phyloP scores from a whole-genome alignment of 2,329 filamentous ascomycete genomes.

The Xylaria sp. region DNA sequence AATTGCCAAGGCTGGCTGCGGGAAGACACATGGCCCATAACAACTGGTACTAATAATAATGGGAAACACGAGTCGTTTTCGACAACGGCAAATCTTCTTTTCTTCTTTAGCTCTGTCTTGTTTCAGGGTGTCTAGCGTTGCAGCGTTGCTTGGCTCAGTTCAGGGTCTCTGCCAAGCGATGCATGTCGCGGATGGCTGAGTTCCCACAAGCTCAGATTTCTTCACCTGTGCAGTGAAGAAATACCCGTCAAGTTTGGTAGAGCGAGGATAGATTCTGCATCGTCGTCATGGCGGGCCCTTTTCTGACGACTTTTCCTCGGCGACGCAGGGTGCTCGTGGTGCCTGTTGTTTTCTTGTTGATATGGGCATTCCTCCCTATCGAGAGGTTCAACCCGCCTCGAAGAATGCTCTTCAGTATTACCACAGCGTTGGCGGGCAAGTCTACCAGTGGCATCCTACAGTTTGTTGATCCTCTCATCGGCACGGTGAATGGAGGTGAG shows the following conservation, averaged over 20 bases:
- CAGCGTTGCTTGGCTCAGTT: neutral
- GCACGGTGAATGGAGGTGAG: conserved; percentile 49
- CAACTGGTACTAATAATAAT: neutral
- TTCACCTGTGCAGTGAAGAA: conserved; percentile 1
- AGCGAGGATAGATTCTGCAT: neutral
- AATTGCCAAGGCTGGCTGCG: conserved; percentile 38
- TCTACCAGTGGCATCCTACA: conserved; percentile 42
- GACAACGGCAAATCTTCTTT: neutral
- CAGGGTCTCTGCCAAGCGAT: conserved; percentile 18
- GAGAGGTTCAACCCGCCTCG: conserved; percentile 41
- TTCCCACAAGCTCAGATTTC: conserved; percentile 4
- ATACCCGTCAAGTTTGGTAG: neutral
- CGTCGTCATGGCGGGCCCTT: conserved; percentile 38
- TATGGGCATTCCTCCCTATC: conserved; percentile 45
- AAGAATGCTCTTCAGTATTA: conserved; percentile 37
- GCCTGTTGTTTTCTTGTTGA: conserved; percentile 38
- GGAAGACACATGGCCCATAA: conserved; percentile 17
- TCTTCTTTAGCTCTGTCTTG: neutral
- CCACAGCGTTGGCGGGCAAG: conserved; percentile 31
- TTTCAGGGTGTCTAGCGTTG: neutral
- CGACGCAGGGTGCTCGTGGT: conserved; percentile 41
- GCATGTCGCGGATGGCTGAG: conserved; percentile 22
- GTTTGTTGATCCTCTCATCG: conserved; percentile 49
- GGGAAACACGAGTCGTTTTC: neutral
- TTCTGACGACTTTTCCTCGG: conserved; percentile 37